Conservation (phyloP, 345 rosid species). For the Microthlaspi erraticum region DNA sequence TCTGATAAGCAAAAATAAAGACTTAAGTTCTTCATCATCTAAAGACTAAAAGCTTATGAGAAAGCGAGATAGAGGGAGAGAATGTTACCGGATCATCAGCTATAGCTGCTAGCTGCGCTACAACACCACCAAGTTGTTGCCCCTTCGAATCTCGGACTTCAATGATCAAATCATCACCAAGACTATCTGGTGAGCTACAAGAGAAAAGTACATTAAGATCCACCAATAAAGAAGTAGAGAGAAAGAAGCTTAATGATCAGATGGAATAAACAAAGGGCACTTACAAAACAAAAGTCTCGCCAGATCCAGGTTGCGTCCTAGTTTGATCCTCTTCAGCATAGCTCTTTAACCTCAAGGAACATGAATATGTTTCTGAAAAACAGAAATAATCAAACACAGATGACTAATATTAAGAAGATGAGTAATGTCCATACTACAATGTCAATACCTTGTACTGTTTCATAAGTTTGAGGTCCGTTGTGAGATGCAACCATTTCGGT, state of each 20-base stretch:
- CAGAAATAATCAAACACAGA: constrained; percentile 14
- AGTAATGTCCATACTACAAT: constrained; percentile 25
- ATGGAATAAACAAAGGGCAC: constrained; percentile 40
- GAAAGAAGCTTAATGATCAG: background rate
- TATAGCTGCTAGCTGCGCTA: constrained; percentile 81
- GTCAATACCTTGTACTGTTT: constrained; percentile 74
- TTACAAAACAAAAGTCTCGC: constrained; percentile 86
- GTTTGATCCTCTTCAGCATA: constrained; percentile 78
- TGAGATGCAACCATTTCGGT: constrained; percentile 67
- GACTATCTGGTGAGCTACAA: constrained; percentile 89
- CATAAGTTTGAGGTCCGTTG: constrained; percentile 72
- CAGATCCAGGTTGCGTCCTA: constrained; percentile 85
- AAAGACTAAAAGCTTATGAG: constrained; percentile 10
- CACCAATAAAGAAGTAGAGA: constrained; percentile 6
- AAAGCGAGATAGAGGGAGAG: constrained; percentile 4
- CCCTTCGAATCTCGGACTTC: constrained; percentile 91
- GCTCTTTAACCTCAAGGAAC: constrained; percentile 78
- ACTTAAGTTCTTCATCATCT: constrained; percentile 22
- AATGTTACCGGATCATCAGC: constrained; percentile 74
- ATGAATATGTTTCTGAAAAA: constrained; percentile 76
- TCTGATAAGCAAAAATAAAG: constrained; percentile 49
- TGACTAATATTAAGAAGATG: background rate
- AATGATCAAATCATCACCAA: constrained; percentile 81
- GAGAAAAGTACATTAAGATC: constrained; percentile 29
- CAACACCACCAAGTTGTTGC: constrained; percentile 73